phyloP scores from a whole-genome alignment of 331 rosid genomes.

The Phaseolus coccineus region DNA sequence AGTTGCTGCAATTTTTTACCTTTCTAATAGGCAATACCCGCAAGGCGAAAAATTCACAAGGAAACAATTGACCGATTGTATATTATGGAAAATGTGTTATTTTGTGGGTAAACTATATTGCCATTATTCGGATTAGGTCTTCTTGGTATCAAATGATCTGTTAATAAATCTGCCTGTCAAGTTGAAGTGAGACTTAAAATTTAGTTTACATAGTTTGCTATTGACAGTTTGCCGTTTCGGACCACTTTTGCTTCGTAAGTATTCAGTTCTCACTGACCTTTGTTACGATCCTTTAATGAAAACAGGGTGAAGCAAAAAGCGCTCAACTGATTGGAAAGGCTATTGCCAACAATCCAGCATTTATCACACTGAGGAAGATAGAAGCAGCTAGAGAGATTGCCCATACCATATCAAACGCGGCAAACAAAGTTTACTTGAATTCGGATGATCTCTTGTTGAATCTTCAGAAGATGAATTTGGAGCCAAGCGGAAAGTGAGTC shows the following conservation, averaged over 20 bases:
- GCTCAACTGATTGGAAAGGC: constrained; percentile 86
- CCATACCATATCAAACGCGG: constrained; percentile 62
- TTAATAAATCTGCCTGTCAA: constrained; percentile 1
- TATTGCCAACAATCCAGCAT: constrained; percentile 80
- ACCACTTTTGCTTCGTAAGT: constrained; percentile 8
- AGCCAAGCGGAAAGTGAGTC: constrained; percentile 49
- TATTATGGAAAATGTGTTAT: neutral
- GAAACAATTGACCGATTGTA: neutral
- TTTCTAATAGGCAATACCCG: no score
- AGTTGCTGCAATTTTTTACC: constrained; percentile 31
- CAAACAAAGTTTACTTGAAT: constrained; percentile 72
- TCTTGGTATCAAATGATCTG: neutral
- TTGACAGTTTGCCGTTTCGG: constrained; percentile 13
- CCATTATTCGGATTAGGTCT: constrained; percentile 4
- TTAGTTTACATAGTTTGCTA: neutral
- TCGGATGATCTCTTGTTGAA: constrained; percentile 80
- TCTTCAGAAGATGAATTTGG: constrained; percentile 72
- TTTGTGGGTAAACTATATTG: constrained; percentile 20
- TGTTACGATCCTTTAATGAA: constrained; percentile 22
- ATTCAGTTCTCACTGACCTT: constrained; percentile 16
- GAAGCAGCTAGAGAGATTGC: constrained; percentile 95
- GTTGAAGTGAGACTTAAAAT: constrained; percentile 17
- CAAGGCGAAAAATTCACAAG: no score
- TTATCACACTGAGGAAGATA: constrained; percentile 83
- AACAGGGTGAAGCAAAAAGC: constrained; percentile 90